phyloP scores from a whole-genome alignment of 2,329 filamentous ascomycete species.

The Diatrype stigma region DNA sequence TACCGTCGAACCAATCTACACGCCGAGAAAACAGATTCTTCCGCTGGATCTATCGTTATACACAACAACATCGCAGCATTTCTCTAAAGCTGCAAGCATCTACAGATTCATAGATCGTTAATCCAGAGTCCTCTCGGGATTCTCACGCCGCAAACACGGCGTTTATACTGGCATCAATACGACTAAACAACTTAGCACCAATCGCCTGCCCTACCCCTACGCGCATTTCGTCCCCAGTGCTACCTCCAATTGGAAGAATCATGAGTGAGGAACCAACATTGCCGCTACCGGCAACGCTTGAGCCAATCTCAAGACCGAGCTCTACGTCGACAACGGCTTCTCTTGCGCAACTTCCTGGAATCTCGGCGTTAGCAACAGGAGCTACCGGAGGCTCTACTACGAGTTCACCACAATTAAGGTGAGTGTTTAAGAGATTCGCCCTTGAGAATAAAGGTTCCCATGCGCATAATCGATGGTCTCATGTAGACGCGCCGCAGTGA shows the following conservation, averaged over 20 bases:
- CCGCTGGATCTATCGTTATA: background rate
- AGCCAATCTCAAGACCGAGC: conserved; percentile 46
- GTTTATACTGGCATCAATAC: conserved; percentile 16
- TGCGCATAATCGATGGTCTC: conserved; percentile 1
- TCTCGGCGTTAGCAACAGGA: conserved; percentile 41
- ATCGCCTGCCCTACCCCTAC: conserved; percentile 16
- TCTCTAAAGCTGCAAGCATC: background rate
- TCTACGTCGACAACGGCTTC: conserved; percentile 44
- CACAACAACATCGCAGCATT: background rate
- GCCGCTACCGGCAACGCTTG: conserved; percentile 35
- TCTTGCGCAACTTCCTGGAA: conserved; percentile 41
- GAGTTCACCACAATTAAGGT: conserved; percentile 44
- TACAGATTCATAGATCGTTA: background rate
- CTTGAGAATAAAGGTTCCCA: background rate
- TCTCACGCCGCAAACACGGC: conserved; percentile 16
- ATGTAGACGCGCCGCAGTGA: background rate
- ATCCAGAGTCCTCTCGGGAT: conserved; percentile 19
- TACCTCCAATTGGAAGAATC: conserved; percentile 23
- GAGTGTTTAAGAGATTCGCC: conserved; percentile 22
- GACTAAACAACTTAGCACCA: conserved; percentile 17
- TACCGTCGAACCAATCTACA: too few relatives aligned
- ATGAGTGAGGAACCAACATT: conserved; percentile 46
- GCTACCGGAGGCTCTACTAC: conserved; percentile 34
- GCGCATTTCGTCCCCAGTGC: conserved; percentile 15
- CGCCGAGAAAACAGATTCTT: too few relatives aligned